Evolutionary conservation across 2,329 filamentous ascomycete genomes (phyloP), one percentile per base, ranked within the genome.

Genomic region (Furcasterigmium furcatum): DNA sequence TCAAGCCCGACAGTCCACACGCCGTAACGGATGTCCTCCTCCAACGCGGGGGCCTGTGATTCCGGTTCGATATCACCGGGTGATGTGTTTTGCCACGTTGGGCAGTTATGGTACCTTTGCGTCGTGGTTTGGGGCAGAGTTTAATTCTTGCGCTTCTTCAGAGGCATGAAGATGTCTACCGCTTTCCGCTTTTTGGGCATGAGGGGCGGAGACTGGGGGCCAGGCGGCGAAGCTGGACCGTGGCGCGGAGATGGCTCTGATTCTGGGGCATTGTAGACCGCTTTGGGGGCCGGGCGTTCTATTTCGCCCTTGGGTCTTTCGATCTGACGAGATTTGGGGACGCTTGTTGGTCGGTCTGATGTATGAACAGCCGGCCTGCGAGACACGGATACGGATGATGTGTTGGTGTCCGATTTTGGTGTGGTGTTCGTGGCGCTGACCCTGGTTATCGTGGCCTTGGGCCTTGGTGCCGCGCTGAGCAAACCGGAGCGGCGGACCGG

Each of bases 141-240:
- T 27, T 27, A 27, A 27, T 36, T 36, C 34, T 36, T 36, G 9
- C 55, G 56, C 56, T 70, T 76, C 58, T 73, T 74, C 6, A 65
- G 70, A 38, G 62, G 66, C 71, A 77, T 76, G 50, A 79, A 79
- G n/a, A 77, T 62, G 49, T 71, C 70, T 5, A 71, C 68, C 1
- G 63, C 57, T 54, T 74, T 74, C 44, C 73, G 67, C 54, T 77
- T 77, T 24, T 43, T 48, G 24, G 46, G 40, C 42, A 38, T 27
- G 14, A 39, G 20, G 8, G 22, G 20, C 5, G 36, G 36, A 2
- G 36, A 39, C 20, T 39, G 22, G 9, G 16, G n/a, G 12, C 34
- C 34, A 14, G n/a, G 16, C 2, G 34, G 34, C 18, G 48, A 34
- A 36, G 51, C 40, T 38, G 51, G 42, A 35, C 47, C 20, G 21